Evolutionary conservation across 2,329 filamentous ascomycete genomes (phyloP), one percentile per base, ranked within the genome.

Genomic region (Aureobasidium musti): DNA sequence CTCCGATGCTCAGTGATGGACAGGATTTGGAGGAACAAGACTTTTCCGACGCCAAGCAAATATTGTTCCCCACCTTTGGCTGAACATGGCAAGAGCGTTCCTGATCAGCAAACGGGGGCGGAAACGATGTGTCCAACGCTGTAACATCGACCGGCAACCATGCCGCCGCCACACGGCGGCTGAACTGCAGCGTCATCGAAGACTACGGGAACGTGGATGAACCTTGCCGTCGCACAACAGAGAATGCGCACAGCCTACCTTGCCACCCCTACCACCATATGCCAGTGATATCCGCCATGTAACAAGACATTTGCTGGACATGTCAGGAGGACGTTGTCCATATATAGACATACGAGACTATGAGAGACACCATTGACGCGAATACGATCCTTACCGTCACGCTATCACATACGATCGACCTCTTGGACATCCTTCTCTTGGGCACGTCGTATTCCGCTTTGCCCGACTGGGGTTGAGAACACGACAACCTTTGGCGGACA

Each of bases 341-440:
- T 45, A 64, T 64, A 54, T 63, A 53, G 61, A n/a, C 10, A 19
- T 23, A 54, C 23, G 8, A 64, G 49, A 35, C 61, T 30, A 63
- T 43, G 4, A 53, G 49, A 64, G n/a, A 64, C 47, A 64, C 17
- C 10, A n/a, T 26, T 28, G 39, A 54, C 23, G 49, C 47, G 61
- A 64, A 64, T 54, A 64, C 61, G 61, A 64, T 33, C 37, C 23
- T 56, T 33, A 43, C 49, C 61, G 35, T 64, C 61, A 64, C 61
- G 61, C 61, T 64, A 63, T 45, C 33, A 43, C 37, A 49, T 53
- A 14, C 8, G 61, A 64, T 64, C 61, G 37, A 47, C 37, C 61
- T 26, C 30, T 30, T 37, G 10, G 30, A 64, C 33, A 64, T 54
- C 33, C 61, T 64, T 54, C 47, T 64, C 49, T 33, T 41, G 35